Evolutionary conservation across 495 filamentous ascomycete genomes (phyloP), one percentile per base, ranked within the genome.

Genomic region (Usnea hakonensis): DNA sequence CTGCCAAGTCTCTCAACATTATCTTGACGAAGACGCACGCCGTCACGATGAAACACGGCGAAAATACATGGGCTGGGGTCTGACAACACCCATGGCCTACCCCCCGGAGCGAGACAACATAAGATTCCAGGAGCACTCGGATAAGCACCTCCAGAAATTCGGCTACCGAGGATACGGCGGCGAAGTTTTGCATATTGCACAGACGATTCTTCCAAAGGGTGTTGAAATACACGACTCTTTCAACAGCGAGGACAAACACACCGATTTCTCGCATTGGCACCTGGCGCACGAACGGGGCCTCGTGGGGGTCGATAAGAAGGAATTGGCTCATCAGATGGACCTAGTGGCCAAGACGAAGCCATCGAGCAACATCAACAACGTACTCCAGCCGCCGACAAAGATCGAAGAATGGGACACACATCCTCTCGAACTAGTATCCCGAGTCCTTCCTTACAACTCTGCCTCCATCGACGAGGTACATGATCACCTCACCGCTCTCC

Each of bases 391-490:
- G 9, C 17, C 9, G 10, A 32, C 13, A 7, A 35, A 50, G 14
- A 16, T 46, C n/a, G 19, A 63, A 13, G 14, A 53, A 0, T 69
- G 67, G 67, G 69, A 71, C 38, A 67, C 59, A n/a, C 60, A 61
- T 19, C 61, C 61, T n/a, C 46, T 71, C 21, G 69, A 71, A 17
- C 65, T 71, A n/a, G 65, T 69, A 19, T 63, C 64, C 11, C 57
- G 61, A 2, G 66, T 68, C 9, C 50, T 68, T 0, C 57, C 64
- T 0, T 62, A 52, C 63, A 0, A 14, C 0, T 11, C 56, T 0
- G 44, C 28, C 2, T 55, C 58, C 4, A 63, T 63, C 43, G 33
- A 17, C 30, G 67, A 71, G 43, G 54, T 71, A 14, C 28, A 55
- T 13, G 35, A 35, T 2, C 43, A 63, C 38, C 60, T 68, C 0